phyloP scores from a whole-genome alignment of 2,329 filamentous ascomycete genomes.

The Phaeosphaeria sp. region DNA sequence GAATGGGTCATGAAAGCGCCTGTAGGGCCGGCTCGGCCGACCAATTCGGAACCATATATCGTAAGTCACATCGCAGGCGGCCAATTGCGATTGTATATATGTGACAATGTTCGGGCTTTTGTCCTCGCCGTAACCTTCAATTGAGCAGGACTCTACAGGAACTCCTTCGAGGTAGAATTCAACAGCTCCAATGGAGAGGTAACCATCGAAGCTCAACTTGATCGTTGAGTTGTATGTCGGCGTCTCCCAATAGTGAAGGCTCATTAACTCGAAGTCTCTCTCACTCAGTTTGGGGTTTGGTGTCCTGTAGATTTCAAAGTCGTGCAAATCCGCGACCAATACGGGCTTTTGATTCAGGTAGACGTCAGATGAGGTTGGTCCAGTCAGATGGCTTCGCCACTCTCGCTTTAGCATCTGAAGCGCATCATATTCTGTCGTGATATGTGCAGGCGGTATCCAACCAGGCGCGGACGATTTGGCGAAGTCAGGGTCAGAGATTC shows the following conservation, averaged over 20 bases:
- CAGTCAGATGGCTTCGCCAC: too few species aligned
- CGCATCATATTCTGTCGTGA: neutral
- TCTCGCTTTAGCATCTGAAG: neutral
- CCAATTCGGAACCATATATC: slow-evolving; percentile 70
- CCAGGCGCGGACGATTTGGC: neutral
- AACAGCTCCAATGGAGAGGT: slow-evolving; percentile 54
- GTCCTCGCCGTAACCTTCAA: slow-evolving; percentile 69
- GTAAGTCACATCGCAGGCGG: slow-evolving; percentile 22
- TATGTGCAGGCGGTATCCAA: neutral
- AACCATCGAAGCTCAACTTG: slow-evolving; percentile 34
- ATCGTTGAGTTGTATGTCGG: slow-evolving; percentile 5
- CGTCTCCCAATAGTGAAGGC: slow-evolving; percentile 19
- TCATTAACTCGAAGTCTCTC: slow-evolving; percentile 13
- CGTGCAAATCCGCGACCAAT: slow-evolving; percentile 22
- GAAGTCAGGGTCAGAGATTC: neutral
- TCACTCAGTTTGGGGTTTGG: slow-evolving; percentile 1
- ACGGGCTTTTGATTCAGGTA: slow-evolving; percentile 2
- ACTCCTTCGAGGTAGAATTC: slow-evolving; percentile 62
- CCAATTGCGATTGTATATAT: slow-evolving; percentile 66
- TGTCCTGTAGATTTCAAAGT: slow-evolving; percentile 35
- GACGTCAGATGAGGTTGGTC: neutral
- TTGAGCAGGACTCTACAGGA: slow-evolving; percentile 64
- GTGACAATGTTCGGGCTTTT: slow-evolving; percentile 60
- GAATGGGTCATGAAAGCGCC: slow-evolving; percentile 67
- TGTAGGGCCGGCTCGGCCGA: slow-evolving; percentile 65